These are phyloP conservation scores for Ceriops tagal DNA, from an alignment of 345 rosid species.

Conservation along the genomic window DNA sequence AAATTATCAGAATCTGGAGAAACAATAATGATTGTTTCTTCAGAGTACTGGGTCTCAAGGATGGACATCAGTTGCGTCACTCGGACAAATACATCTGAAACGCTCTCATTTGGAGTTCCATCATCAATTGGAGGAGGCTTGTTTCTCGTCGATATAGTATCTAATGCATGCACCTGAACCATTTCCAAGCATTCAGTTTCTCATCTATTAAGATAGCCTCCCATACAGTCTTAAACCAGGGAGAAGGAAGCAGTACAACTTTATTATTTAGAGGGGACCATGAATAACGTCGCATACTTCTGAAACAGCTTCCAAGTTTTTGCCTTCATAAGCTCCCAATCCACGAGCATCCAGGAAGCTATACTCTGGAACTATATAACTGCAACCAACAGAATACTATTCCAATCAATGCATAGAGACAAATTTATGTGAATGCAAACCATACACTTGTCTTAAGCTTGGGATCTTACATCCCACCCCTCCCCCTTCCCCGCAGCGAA, in stretches of 20 bases:
- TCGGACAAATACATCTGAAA: conserved; percentile 82
- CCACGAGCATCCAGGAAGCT: conserved; percentile 97
- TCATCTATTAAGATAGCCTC: too few species aligned
- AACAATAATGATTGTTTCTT: conserved; percentile 61
- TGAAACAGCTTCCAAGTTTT: conserved; percentile 64
- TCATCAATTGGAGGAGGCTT: conserved; percentile 89
- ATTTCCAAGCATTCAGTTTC: not conserved
- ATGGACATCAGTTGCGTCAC: conserved; percentile 91
- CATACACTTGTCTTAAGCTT: not conserved
- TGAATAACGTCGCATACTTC: conserved; percentile 38
- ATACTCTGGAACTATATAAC: conserved; percentile 86
- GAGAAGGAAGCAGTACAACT: too few species aligned
- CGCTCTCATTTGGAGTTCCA: conserved; percentile 95
- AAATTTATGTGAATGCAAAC: not conserved
- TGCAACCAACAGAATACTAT: conserved; percentile 24
- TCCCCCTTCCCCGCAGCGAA: too few species aligned
- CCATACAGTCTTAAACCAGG: too few species aligned
- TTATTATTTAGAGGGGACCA: not conserved
- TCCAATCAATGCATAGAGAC: conserved; percentile 4
- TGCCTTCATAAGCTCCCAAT: conserved; percentile 91
- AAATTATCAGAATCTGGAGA: conserved; percentile 93
- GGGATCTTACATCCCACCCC: too few species aligned
- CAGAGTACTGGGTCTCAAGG: conserved; percentile 89
- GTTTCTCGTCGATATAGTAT: conserved; percentile 65
- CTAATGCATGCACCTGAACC: conserved; percentile 72